These are phyloP conservation scores for Colletotrichum tropicale DNA, from an alignment of 2,329 filamentous ascomycete genomes.

Conservation along the genomic window DNA sequence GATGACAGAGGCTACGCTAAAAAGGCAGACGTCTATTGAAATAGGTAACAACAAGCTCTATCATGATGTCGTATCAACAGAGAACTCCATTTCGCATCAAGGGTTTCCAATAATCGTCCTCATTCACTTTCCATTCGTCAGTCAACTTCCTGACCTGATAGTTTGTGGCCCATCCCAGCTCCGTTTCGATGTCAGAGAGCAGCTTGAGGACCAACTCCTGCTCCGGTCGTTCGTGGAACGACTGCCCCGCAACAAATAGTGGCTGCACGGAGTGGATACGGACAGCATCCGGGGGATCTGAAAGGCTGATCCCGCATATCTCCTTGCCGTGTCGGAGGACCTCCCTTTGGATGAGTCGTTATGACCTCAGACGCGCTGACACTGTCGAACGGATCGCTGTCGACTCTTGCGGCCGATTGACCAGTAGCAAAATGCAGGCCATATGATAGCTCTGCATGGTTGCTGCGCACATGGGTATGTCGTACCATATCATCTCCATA, in stretches of 20 bases:
- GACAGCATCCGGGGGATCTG: not conserved
- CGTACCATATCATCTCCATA: slow-evolving; percentile 66
- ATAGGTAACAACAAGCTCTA: not conserved
- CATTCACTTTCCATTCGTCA: not conserved
- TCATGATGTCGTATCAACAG: not conserved
- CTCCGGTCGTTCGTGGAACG: slow-evolving; percentile 61
- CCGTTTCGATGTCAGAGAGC: slow-evolving; percentile 63
- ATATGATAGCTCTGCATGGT: slow-evolving; percentile 72
- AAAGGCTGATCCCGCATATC: slow-evolving; percentile 1
- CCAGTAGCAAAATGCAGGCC: slow-evolving; percentile 63
- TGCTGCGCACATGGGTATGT: slow-evolving; percentile 66
- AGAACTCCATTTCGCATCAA: not conserved
- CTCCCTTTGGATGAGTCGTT: not conserved
- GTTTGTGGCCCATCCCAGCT: slow-evolving; percentile 65
- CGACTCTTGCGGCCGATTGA: not conserved
- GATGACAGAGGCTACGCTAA: not conserved
- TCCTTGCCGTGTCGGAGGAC: not conserved
- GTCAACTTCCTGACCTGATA: not conserved
- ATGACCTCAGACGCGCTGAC: not conserved
- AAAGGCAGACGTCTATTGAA: not conserved
- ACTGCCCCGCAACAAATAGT: not conserved
- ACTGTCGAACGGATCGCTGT: not conserved
- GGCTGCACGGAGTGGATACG: not conserved
- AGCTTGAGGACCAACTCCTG: slow-evolving; percentile 59
- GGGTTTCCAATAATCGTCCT: not conserved